Conservation (phyloP, 2,329 filamentous ascomycete species). For the Diaporthe longicolla region DNA sequence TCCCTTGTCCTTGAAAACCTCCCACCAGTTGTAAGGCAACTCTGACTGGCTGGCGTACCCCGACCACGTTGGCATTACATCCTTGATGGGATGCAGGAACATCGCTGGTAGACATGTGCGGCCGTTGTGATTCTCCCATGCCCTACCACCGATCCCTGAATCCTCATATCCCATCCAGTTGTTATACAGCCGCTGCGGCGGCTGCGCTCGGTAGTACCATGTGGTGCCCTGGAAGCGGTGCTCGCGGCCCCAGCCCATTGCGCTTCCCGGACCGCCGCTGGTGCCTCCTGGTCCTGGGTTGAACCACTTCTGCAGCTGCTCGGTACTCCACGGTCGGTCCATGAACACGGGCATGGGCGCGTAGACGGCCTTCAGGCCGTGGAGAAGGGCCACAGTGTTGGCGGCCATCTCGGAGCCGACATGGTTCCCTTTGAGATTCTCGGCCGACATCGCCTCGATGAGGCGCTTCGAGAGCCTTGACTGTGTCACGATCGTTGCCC, state of each 20-base stretch:
- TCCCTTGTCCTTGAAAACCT: constrained; percentile 41
- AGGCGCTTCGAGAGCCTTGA: constrained; percentile 80
- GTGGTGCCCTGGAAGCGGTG: constrained; percentile 70
- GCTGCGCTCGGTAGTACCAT: constrained; percentile 72
- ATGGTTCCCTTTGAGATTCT: constrained; percentile 80
- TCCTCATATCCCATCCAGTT: constrained; percentile 75
- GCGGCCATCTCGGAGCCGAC: constrained; percentile 87
- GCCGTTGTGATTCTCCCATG: constrained; percentile 70
- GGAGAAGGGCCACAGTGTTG: constrained; percentile 79
- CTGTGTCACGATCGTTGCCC: constrained; percentile 84
- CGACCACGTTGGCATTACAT: constrained; percentile 65
- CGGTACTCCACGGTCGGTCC: constrained; percentile 77
- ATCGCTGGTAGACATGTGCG: constrained; percentile 71
- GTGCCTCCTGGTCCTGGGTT: constrained; percentile 70
- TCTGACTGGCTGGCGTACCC: constrained; percentile 59
- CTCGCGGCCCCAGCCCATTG: constrained; percentile 73
- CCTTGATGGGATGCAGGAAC: constrained; percentile 72
- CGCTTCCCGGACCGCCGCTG: constrained; percentile 67
- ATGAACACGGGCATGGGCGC: constrained; percentile 86
- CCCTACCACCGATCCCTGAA: constrained; percentile 65
- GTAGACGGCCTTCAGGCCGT: constrained; percentile 84
- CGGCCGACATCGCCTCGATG: constrained; percentile 82
- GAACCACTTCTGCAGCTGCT: constrained; percentile 70
- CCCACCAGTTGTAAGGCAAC: constrained; percentile 53
- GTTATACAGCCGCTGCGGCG: constrained; percentile 72